These are phyloP conservation scores for Ophiostoma pallidulum DNA, from an alignment of 2,329 filamentous ascomycete species.

Conservation along the genomic window DNA sequence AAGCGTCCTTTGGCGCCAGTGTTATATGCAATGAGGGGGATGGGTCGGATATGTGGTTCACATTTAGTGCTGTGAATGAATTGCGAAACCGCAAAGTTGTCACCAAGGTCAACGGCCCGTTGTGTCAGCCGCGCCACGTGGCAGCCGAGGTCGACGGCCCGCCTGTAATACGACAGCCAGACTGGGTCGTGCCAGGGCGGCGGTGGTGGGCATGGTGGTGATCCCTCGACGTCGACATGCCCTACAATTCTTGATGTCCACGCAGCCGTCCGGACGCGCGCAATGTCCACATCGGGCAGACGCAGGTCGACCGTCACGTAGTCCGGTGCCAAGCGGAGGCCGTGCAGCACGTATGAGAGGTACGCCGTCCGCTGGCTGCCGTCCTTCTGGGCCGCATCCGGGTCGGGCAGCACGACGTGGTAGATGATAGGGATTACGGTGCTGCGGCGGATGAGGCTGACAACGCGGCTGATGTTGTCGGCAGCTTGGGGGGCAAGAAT, in stretches of 20 bases:
- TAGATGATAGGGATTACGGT: conserved; percentile 48
- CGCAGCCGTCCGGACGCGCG: conserved; percentile 39
- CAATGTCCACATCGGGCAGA: conserved; percentile 38
- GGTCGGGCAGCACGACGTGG: conserved; percentile 37
- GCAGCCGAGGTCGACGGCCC: conserved; percentile 46
- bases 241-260: conserved; percentile 53
- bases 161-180: conserved; percentile 44
- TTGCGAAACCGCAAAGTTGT: conserved; percentile 37
- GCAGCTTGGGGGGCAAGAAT: conserved; percentile 22
- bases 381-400: conserved; percentile 9
- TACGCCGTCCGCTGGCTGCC: conserved; percentile 36
- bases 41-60: no score
- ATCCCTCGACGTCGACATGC: conserved; percentile 36
- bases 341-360: conserved; percentile 50
- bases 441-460: conserved; percentile 47
- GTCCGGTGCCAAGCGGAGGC: conserved; percentile 55
- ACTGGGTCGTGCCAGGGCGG: conserved; percentile 48
- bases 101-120: conserved; percentile 45
- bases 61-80: conserved; percentile 41
- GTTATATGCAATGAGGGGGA: conserved; percentile 40
- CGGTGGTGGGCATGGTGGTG: no score
- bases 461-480: conserved; percentile 41
- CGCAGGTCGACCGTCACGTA: conserved; percentile 56
- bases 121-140: conserved; percentile 52
- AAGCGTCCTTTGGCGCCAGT: conserved; percentile 33